Conservation (phyloP, 352 stramenopile species). For the Globisporangium barbulae region DNA sequence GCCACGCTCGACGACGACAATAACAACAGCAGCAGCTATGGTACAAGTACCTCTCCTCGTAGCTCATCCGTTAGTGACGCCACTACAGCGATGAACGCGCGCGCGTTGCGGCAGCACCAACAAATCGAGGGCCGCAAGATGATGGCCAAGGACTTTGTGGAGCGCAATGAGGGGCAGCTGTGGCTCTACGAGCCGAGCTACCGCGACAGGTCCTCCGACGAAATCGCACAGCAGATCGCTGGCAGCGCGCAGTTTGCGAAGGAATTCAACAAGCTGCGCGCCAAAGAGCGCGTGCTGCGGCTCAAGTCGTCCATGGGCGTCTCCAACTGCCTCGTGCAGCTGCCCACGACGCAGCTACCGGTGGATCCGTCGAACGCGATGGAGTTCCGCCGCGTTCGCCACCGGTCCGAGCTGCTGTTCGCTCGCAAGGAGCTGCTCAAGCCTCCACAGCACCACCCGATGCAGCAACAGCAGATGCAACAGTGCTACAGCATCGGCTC, state of each 20-base stretch:
- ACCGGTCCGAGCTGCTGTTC: slow-evolving; percentile 49
- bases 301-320: slow-evolving; percentile 62
- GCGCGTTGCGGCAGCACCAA: slow-evolving; percentile 27
- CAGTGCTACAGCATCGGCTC: slow-evolving; percentile 3
- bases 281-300: slow-evolving; percentile 56
- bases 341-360: slow-evolving; percentile 21
- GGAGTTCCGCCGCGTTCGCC: slow-evolving; percentile 46
- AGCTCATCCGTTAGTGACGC: neutral
- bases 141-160: slow-evolving; percentile 62
- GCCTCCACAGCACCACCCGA: slow-evolving; percentile 16
- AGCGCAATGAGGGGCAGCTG: slow-evolving; percentile 49
- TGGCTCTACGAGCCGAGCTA: slow-evolving; percentile 55
- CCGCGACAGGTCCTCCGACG: slow-evolving; percentile 27
- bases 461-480: slow-evolving; percentile 26
- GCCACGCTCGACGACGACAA: slow-evolving; percentile 18
- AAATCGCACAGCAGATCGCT: slow-evolving; percentile 50
- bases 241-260: slow-evolving; percentile 34
- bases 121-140: slow-evolving; percentile 49
- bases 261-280: slow-evolving; percentile 50
- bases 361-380: slow-evolving; percentile 31
- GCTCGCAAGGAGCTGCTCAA: slow-evolving; percentile 49
- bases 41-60: neutral
- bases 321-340: slow-evolving; percentile 48
- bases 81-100: slow-evolving; percentile 5
- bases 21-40: neutral